Conservation (phyloP, 2,329 filamentous ascomycete species). For the Diplocarpon mali region DNA sequence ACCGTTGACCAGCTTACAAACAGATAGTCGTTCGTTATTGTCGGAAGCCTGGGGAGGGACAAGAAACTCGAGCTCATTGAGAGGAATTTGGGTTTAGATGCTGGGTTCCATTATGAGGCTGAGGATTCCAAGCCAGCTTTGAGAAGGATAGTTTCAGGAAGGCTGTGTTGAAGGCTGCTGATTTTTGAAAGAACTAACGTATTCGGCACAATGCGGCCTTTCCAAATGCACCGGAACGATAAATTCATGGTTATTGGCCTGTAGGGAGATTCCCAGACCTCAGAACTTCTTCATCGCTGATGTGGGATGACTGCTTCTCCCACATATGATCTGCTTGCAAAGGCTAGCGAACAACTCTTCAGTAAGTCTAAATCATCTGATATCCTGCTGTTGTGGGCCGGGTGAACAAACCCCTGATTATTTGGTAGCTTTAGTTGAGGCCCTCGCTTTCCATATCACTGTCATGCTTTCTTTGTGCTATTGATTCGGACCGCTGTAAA, state of each 20-base stretch:
- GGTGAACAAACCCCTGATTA: no score
- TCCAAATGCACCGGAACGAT: not conserved
- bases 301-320: no score
- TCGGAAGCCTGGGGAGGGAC: conserved; percentile 64
- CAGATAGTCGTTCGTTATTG: conserved; percentile 59
- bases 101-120: conserved; percentile 70
- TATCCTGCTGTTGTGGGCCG: no score
- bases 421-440: no score
- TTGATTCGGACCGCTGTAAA: no score
- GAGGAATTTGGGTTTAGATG: conserved; percentile 59
- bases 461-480: no score
- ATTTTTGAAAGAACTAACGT: conserved; percentile 15
- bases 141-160: conserved; percentile 60
- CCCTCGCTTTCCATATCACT: no score
- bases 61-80: conserved; percentile 65
- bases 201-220: not conserved
- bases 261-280: not conserved
- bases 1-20: conserved; percentile 67
- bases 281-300: no score
- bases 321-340: no score
- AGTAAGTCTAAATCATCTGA: no score
- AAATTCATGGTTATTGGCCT: not conserved
- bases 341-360: no score
- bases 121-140: conserved; percentile 54
- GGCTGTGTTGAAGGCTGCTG: conserved; percentile 41